Evolutionary conservation across 169 alveolate genomes (phyloP), one percentile per base, ranked within the genome.

Genomic region (Cardiosporidium cionae): DNA sequence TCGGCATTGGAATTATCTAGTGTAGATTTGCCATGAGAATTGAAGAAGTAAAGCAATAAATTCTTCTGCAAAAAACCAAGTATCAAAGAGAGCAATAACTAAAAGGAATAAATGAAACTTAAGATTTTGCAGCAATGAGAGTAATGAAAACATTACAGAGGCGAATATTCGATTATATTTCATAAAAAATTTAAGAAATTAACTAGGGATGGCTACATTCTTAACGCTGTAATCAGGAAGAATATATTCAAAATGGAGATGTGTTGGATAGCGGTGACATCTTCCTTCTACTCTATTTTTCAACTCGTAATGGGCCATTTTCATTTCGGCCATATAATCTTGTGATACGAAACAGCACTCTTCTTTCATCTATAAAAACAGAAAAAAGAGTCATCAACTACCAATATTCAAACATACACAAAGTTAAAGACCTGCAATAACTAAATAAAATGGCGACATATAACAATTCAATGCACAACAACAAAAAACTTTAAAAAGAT

Each of bases 291-390:
- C n/a, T 44, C 27, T 16, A 44, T 16, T 44, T 44, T 44, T 44
- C 75, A 74, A 65, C 6, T 52, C 66, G 31, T 25, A 35, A 44
- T 66, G 72, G 32, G 76, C 82, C 3, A 34, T 29, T 34, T 64
- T 22, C 52, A 82, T 69, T 32, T 82, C 83, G 31, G 28, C 33
- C 16, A 37, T 73, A 33, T 66, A 82, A 66, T 82, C 77, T 23
- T 68, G 35, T 0, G 88, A 82, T 23, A 82, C 88, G 68, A 78
- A 82, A 54, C 88, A 82, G 25, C 84, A 79, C 25, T 74, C 22
- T 36, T 82, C 88, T 32, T 82, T 82, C 34, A 87, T 85, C 76
- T 70, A 68, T 23, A 37, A 27, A 22, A n/a, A n/a, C n/a, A 64
- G 22, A 7, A 63, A 22, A n/a, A 37, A 58, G 23, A 58, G 28